A percentile compares a stretch with the other conserved stretches of the same genome.
These are phyloP conservation scores for Chenopodium berlandieri DNA, from an alignment of 148 eudicot species.

Conservation along the genomic window DNA sequence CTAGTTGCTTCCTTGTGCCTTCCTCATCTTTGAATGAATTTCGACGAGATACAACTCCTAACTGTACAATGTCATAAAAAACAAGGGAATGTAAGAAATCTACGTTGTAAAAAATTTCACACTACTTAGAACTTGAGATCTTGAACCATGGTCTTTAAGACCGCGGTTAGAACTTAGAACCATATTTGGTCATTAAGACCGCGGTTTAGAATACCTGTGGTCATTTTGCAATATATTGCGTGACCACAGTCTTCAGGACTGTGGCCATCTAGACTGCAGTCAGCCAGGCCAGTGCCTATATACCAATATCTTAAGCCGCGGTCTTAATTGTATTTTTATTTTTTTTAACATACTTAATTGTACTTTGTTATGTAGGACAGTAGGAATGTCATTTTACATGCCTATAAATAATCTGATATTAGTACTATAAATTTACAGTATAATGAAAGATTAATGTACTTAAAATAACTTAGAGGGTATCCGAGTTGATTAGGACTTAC, in stretches of 20 bases:
- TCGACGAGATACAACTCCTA: slow-evolving; percentile 20
- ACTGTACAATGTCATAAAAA: not conserved
- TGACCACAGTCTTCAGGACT: not conserved
- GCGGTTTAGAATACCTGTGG: too few relatives aligned
- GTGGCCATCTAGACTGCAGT: not conserved
- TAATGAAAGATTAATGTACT: not conserved
- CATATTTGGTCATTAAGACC: not conserved
- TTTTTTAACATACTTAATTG: too few relatives aligned
- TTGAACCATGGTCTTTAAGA: too few relatives aligned
- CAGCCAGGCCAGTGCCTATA: not conserved
- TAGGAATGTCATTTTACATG: not conserved
- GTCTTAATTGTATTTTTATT: too few relatives aligned
- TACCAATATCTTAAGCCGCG: too few relatives aligned
- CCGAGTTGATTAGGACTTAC: not conserved
- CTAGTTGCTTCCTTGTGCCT: slow-evolving; percentile 16
- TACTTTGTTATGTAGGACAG: too few relatives aligned
- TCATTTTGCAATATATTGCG: too few relatives aligned
- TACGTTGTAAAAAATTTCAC: too few relatives aligned
- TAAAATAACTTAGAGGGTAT: not conserved
- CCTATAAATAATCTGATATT: not conserved
- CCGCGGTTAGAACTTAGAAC: too few relatives aligned
- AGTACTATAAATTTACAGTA: too few relatives aligned
- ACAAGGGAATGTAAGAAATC: not conserved
- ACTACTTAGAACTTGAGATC: too few relatives aligned
- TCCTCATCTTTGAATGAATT: slow-evolving; percentile 27